Conservation (phyloP, 441 rosid species). For the Populus hybrid region DNA sequence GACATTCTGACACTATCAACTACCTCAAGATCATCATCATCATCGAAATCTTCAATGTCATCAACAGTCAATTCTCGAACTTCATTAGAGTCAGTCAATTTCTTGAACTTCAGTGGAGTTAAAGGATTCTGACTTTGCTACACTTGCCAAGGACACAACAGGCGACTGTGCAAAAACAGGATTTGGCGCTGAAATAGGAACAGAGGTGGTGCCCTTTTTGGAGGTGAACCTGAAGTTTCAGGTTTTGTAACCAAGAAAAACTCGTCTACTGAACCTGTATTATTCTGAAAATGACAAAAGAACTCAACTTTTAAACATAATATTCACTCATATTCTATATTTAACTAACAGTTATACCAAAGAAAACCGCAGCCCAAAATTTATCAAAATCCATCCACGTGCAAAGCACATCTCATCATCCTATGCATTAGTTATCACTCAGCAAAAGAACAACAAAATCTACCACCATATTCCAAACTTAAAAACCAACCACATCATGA, state of each 20-base stretch:
- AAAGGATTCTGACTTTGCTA: constrained; percentile 64
- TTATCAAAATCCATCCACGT: background rate
- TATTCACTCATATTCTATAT: background rate
- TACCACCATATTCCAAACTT: background rate
- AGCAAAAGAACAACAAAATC: background rate
- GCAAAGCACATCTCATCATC: background rate
- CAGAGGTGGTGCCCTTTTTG: constrained; percentile 80
- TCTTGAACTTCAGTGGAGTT: constrained; percentile 67
- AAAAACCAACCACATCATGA: background rate
- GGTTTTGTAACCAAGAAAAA: constrained; percentile 85
- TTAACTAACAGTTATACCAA: background rate
- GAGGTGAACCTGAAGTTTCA: constrained; percentile 90
- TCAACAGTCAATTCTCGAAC: constrained; percentile 88
- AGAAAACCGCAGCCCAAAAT: background rate
- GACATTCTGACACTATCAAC: constrained; percentile 62
- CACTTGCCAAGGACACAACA: constrained; percentile 38
- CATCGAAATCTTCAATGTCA: constrained; percentile 97
- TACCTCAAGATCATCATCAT: constrained; percentile 54
- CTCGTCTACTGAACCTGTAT: constrained; percentile 63
- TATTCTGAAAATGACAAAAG: constrained; percentile 47
- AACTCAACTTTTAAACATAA: background rate
- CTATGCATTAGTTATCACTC: background rate
- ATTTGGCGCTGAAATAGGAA: constrained; percentile 40
- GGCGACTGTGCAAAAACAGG: constrained; percentile 65
- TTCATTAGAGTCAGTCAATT: constrained; percentile 69